Evolutionary conservation across 2,329 filamentous ascomycete species (phyloP), one percentile per base, ranked within the genome.

Genomic region (Fusarium tuaranense): DNA sequence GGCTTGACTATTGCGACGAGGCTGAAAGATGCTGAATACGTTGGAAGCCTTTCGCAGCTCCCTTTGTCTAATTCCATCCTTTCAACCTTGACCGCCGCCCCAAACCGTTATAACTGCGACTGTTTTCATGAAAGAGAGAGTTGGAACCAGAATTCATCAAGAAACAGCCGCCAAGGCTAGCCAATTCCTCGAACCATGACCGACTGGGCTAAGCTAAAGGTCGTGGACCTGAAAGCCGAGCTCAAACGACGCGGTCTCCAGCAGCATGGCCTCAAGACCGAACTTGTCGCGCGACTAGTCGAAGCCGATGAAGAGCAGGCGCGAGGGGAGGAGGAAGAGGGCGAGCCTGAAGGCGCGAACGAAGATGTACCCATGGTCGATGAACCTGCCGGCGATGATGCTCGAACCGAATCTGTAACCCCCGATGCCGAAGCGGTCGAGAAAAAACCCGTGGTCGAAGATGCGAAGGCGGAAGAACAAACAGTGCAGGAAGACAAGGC

Each of bases 171-270:
- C 59, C 30, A 34, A 63, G 30, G 57, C 55, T 44, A 60, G 55
- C 48, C 70, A 67, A 73, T 75, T 66, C 58, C 65, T 67, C 63
- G 20, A 76, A 83, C 69, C 72, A 89, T 88, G 86, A 83, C 84
- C 62, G 88, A 89, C 76, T 90, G 87, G 85, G 83, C 82, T 71
- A 88, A 85, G 82, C 88, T 92, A 79, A 95, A 94, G 84, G 94
- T 96, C 72, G 87, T 91, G 38, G 92, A 95, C 78, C 88, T 96
- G 68, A 93, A 92, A 82, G 90, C 90, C 25, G 93, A 95, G 85
- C 87, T 95, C 48, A 95, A 94, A 83, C 87, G 86, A 68, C 90
- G 93, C 73, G 91, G 91, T n/a, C 88, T 95, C 44, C 85, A 91
- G 7, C 89, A 91, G 71, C 89, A 89, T 27, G 94, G 94, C 10